Evolutionary conservation across 2,329 filamentous ascomycete species (phyloP).

Genomic region (Xylariaceae sp.): DNA sequence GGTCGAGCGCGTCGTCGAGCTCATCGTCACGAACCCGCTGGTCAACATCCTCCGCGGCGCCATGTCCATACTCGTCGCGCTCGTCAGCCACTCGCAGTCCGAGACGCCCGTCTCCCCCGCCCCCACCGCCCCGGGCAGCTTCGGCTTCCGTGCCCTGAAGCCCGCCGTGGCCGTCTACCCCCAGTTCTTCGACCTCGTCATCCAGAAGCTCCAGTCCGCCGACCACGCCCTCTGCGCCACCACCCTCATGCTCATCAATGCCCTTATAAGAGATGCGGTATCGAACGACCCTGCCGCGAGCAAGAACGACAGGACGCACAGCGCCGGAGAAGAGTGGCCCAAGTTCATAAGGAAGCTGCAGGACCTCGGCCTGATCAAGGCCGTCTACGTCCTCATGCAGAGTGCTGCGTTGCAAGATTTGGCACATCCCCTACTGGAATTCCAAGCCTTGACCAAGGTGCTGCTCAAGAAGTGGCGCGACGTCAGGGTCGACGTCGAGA

Average conservation of each 20-base stretch:
- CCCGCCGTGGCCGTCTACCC: constrained; percentile 86
- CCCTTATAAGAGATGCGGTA: constrained; percentile 85
- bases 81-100: constrained; percentile 78
- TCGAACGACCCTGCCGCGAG: constrained; percentile 55
- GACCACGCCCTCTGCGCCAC: constrained; percentile 96
- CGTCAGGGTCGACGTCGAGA: constrained; percentile 75
- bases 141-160: constrained; percentile 86
- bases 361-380: constrained; percentile 85
- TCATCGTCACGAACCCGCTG: constrained; percentile 89
- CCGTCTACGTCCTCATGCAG: constrained; percentile 90
- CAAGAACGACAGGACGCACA: constrained; percentile 25
- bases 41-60: constrained; percentile 96
- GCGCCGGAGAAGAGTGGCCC: constrained; percentile 69
- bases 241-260: constrained; percentile 90
- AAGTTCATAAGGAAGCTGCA: constrained; percentile 91
- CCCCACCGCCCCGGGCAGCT: constrained; percentile 51
- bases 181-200: constrained; percentile 89
- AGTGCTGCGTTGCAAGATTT: constrained; percentile 86
- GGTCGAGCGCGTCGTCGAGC: constrained; percentile 71
- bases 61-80: constrained; percentile 91
- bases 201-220: constrained; percentile 83
- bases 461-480: constrained; percentile 83
- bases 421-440: constrained; percentile 83
- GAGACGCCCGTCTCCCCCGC: constrained; percentile 30
- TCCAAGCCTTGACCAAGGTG: constrained; percentile 85